These are phyloP conservation scores for Teratosphaeria nubilosa DNA, from an alignment of 2,329 filamentous ascomycete genomes.

Conservation along the genomic window DNA sequence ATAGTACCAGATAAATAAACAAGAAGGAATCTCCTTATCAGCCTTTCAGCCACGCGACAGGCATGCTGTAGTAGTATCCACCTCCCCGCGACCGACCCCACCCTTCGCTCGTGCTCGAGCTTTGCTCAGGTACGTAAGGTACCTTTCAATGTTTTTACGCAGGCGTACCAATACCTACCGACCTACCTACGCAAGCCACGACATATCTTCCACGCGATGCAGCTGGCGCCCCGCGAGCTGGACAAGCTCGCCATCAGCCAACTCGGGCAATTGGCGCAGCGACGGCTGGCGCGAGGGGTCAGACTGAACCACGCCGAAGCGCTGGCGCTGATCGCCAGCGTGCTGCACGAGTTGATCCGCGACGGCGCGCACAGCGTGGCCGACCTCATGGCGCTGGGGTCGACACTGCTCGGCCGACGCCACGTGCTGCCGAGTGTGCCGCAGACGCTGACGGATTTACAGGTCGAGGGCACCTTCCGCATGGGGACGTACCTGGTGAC, in stretches of 20 bases:
- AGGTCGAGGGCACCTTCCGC: constrained; percentile 89
- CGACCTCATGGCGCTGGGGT: constrained; percentile 84
- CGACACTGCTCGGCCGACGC: constrained; percentile 84
- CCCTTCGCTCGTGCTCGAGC: no score
- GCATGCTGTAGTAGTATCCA: neutral
- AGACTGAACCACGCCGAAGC: constrained; percentile 86
- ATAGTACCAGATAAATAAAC: neutral
- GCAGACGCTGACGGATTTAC: constrained; percentile 68
- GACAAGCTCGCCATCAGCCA: constrained; percentile 94
- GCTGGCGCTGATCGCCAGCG: constrained; percentile 71
- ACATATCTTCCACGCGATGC: constrained; percentile 19
- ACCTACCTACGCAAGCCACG: no score
- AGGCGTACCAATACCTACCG: constrained; percentile 8
- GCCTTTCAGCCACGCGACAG: neutral
- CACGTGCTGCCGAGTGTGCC: constrained; percentile 81
- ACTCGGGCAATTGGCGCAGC: constrained; percentile 76
- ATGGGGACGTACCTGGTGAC: constrained; percentile 90
- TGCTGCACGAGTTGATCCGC: constrained; percentile 90
- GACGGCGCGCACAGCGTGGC: constrained; percentile 89
- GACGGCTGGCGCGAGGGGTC: constrained; percentile 75
- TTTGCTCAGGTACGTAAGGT: neutral
- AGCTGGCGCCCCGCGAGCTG: constrained; percentile 49
- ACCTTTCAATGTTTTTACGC: constrained; percentile 2
- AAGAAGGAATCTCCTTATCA: neutral
- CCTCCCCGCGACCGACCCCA: neutral